Base-by-base conservation (phyloP, 306 rosid species). In the Castanea sativa region DNA sequence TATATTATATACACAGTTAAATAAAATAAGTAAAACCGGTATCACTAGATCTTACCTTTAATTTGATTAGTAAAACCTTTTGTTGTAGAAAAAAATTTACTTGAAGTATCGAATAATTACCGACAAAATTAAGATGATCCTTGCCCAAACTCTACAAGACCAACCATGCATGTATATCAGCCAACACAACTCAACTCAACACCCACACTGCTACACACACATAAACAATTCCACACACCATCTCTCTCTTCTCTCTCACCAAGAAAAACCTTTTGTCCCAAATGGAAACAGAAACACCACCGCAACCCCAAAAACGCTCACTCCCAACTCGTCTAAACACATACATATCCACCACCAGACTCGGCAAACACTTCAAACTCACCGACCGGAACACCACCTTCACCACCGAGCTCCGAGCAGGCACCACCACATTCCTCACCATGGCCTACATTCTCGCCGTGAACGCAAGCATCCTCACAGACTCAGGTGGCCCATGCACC, bases 381-480 rank as follows among this genome's bases (percentile, higher is more conserved):
- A 49, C 91, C 29, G 87, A 96, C 25, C 87, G 99, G 12, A 91
- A 90, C 51, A 69, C 99, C 71, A 96, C 81, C 76, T 93, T 96
- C 93, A 96, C 99, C 75, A 96, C 99, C 49, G 98, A 96, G 81
- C 92, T 96, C 84, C 96, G 99, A 0, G 99, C 98, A 51, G 99
- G 99, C 69, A 96, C 98, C 67, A 86, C 99, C 84, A 96, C 99
- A 0, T 96, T 96, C 80, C 97, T 96, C 76, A 96, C 99, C 80
- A 96, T 96, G 99, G 99, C 99, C 6, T 96, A 96, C 88, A 93
- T 96, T 87, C 89, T 96, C 30, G 99, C 99, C 55, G 98, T 96
- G 82, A 96, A 96, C 92, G 99, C 99, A 35, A 90, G 97, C 70
- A 93, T 96, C 67, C 85, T 96, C 32, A 41, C 98, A 4, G 99